Conservation (phyloP, 306 rosid species). For the Medicago ruthenica region DNA sequence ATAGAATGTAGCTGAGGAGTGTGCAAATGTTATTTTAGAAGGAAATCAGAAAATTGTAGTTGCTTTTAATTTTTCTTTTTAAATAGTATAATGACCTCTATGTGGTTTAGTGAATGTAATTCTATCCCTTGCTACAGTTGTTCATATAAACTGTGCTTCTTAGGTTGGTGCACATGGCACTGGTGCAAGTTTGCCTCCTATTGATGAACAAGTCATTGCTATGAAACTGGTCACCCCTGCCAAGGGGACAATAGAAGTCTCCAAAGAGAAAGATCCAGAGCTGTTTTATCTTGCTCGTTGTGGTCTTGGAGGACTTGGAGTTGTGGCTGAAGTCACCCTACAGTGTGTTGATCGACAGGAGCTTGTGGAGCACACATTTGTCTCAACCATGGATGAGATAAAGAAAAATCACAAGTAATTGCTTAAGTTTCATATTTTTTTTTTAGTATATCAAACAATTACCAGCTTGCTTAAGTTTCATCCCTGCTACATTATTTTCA, state of each 20-base stretch:
- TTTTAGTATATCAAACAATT: background rate
- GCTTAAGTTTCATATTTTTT: background rate
- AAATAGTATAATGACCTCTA: background rate
- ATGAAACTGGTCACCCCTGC: slow-evolving; percentile 95
- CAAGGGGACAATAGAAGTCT: slow-evolving; percentile 86
- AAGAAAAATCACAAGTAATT: slow-evolving; percentile 94
- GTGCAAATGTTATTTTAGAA: slow-evolving; percentile 7
- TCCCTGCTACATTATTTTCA: background rate
- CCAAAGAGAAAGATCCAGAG: slow-evolving; percentile 86
- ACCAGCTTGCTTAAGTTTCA: background rate
- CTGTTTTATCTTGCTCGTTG: slow-evolving; percentile 94
- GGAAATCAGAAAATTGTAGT: background rate
- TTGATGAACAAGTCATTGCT: slow-evolving; percentile 91
- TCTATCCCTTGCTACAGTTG: background rate
- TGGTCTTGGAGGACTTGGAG: slow-evolving; percentile 98
- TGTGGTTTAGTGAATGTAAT: background rate
- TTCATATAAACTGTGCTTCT: slow-evolving; percentile 11
- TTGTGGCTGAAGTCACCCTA: slow-evolving; percentile 95
- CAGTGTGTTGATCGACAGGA: slow-evolving; percentile 98
- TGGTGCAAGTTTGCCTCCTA: slow-evolving; percentile 95
- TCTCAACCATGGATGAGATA: slow-evolving; percentile 80
- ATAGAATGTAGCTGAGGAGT: background rate
- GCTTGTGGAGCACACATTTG: slow-evolving; percentile 90
- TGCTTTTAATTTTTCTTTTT: background rate
- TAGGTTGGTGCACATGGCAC: slow-evolving; percentile 99